Base-by-base conservation (phyloP, 177 flowering plant genomes). In the Telopea speciosissima region DNA sequence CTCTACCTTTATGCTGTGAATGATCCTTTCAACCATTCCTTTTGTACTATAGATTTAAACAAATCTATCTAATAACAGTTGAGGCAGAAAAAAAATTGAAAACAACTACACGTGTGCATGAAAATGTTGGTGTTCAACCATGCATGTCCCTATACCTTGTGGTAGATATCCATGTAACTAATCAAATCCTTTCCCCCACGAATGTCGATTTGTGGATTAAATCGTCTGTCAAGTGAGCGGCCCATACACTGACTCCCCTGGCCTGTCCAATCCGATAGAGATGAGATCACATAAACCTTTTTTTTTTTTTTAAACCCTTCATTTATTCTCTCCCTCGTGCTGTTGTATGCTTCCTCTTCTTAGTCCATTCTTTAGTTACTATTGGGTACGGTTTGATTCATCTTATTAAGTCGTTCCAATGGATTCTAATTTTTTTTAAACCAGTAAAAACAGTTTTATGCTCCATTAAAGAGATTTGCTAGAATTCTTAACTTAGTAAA, bases 111-210 rank as follows among this genome's bases (percentile, higher is more conserved):
- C 65, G 72, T 61, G 65, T 23, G 23, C 33, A 24, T 40, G 72
- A 9, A 17, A 69, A 44, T 9, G 56, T 49, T 3, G 56, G 33
- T 5, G 33, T 31, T 2, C 33, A 31, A 31, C 33, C 33, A 31
- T 2, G 65, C 84, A 77, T 75, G 83, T 77, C 64, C 77, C 22
- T 52, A 73, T 62, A 21, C 49, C 65, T 61, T 71, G 69, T 74
- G 71, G 24, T 3, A 3, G 3, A 0, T 3, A 49, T 78, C 83
- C 88, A 83, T 80, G 85, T 83, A 81, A 71, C 60, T 26, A 66
- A 74, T 31, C 33, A 31, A 31, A 31, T 2, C 5, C 33, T n/a
- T n/a, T n/a, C 65, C 69, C 75, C 78, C 73, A 67, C 31, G 11
- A 9, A 49, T 49, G 56, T 49, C 3, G 13, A 17, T 17, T 11